Evolutionary conservation across 1,284 basidiomycete genomes (phyloP).

Genomic region (Coniferiporia sulphurascens): DNA sequence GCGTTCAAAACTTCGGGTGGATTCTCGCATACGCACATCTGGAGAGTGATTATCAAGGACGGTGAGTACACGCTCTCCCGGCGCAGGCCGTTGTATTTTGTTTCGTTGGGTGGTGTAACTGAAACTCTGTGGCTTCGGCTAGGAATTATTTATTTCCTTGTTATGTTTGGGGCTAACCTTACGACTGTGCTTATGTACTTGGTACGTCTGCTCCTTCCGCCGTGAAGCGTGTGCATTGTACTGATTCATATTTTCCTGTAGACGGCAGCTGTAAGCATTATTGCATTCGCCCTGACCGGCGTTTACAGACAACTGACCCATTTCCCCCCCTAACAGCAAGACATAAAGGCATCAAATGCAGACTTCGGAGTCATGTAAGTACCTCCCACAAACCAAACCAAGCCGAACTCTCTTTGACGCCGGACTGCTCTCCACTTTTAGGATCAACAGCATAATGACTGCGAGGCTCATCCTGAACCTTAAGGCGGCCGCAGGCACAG

Average conservation of each 20-base stretch:
- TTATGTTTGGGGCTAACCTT: slow-evolving; percentile 7
- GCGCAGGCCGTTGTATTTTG: too few species aligned
- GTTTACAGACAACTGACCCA: neutral
- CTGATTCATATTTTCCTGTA: neutral
- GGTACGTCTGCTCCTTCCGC: neutral
- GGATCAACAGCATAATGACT: slow-evolving; percentile 4
- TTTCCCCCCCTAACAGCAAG: neutral
- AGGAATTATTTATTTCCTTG: slow-evolving; percentile 9
- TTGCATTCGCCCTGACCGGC: neutral
- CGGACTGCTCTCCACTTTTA: neutral
- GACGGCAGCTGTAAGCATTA: neutral
- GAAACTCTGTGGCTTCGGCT: neutral
- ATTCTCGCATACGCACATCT: slow-evolving; percentile 2
- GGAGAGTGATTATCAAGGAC: slow-evolving; percentile 7
- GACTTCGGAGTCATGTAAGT: slow-evolving; percentile 10
- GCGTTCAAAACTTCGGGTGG: neutral
- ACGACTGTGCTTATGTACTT: slow-evolving; percentile 6
- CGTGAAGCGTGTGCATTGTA: neutral
- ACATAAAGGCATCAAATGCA: slow-evolving; percentile 10
- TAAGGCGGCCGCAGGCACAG: neutral
- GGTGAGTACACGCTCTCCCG: neutral
- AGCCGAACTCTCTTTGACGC: neutral
- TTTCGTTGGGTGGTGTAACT: neutral
- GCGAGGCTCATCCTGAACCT: slow-evolving; percentile 13
- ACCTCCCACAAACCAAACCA: neutral